Conservation (phyloP, 352 stramenopile genomes). For the Pythium aphanidermatum region DNA sequence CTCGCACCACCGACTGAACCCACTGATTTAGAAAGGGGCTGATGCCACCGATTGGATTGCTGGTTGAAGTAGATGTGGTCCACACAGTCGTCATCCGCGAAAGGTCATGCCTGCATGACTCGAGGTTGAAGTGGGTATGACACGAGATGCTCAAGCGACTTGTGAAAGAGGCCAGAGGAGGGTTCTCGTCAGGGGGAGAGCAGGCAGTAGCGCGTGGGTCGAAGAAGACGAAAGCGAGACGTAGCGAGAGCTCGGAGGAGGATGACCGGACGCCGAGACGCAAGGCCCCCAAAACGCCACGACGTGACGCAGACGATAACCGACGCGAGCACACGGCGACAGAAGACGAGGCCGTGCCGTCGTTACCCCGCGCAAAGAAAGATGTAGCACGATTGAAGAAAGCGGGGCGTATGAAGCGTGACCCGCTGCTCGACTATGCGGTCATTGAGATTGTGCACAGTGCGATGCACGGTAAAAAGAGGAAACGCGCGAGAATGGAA, state of each 20-base stretch:
- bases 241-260: neutral
- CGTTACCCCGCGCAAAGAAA: conserved; percentile 15
- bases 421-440: conserved; percentile 35
- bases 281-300: neutral
- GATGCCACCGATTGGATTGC: conserved; percentile 5
- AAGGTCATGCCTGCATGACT: neutral
- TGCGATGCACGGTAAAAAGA: conserved; percentile 36
- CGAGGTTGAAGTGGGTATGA: neutral
- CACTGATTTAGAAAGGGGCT: neutral
- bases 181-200: conserved; percentile 21
- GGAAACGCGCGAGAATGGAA: conserved; percentile 30
- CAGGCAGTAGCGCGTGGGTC: too few relatives aligned
- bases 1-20: neutral
- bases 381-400: conserved; percentile 14
- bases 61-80: conserved; percentile 2
- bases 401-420: conserved; percentile 39
- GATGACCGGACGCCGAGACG: neutral
- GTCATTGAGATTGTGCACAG: conserved; percentile 50
- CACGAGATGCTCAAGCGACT: conserved; percentile 26
- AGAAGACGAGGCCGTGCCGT: conserved; percentile 14
- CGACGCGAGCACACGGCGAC: neutral
- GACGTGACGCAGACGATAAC: neutral
- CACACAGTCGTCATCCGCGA: neutral
- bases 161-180: conserved; percentile 21
- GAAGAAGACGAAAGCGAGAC: conserved; percentile 5